These are phyloP conservation scores for Lasiodiplodia sp. DNA, from an alignment of 2,329 filamentous ascomycete species.

Conservation along the genomic window DNA sequence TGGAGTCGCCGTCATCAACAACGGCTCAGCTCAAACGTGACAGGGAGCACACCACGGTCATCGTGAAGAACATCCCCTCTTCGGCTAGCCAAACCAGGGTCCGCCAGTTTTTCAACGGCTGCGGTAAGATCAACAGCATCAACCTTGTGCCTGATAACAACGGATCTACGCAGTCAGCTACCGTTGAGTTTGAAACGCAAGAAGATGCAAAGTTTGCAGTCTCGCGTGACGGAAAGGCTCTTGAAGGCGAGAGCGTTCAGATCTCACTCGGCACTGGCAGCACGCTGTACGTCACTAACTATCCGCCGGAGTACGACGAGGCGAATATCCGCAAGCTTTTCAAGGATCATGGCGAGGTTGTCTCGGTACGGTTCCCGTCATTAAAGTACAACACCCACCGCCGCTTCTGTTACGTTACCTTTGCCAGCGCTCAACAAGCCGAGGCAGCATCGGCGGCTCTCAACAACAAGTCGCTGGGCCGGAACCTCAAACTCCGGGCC, in stretches of 20 bases:
- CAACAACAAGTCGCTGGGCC: constrained; percentile 73
- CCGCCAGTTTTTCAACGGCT: constrained; percentile 89
- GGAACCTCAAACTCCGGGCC: constrained; percentile 72
- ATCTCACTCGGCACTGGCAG: constrained; percentile 78
- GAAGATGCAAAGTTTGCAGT: constrained; percentile 85
- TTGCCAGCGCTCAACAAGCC: constrained; percentile 61
- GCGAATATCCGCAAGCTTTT: constrained; percentile 72
- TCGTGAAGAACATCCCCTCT: constrained; percentile 77
- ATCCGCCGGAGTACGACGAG: constrained; percentile 78
- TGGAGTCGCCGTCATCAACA: constrained; percentile 30
- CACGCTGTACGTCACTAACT: constrained; percentile 91
- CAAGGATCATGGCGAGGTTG: constrained; percentile 74
- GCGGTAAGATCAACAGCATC: constrained; percentile 82
- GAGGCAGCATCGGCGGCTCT: constrained; percentile 68
- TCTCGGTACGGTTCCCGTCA: constrained; percentile 88
- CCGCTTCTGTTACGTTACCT: constrained; percentile 96
- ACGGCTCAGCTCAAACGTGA: constrained; percentile 63
- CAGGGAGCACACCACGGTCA: constrained; percentile 86
- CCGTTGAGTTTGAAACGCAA: constrained; percentile 83
- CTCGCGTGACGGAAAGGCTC: constrained; percentile 80
- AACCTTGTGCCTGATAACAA: constrained; percentile 69
- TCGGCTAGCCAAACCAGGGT: constrained; percentile 75
- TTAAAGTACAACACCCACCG: constrained; percentile 87
- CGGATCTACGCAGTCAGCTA: constrained; percentile 65
- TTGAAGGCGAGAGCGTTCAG: constrained; percentile 74